Evolutionary conservation across 805 yeast species (phyloP), one percentile per base, ranked within the genome.

Genomic region (Candida cerambycidarum): DNA sequence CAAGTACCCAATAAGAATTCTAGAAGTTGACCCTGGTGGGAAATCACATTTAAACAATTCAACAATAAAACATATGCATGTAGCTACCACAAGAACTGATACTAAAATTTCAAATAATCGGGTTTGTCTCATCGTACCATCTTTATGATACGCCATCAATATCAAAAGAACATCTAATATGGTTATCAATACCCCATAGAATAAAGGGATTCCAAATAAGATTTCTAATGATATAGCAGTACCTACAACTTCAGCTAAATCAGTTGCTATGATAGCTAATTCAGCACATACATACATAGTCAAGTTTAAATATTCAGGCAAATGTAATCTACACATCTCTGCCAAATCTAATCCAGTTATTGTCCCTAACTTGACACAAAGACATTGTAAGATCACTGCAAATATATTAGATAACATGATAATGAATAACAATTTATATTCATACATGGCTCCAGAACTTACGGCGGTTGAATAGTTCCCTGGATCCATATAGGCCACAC

Each of bases 171-270:
- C 97, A 56, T 92, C 99, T 3, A 88, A 65, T 16, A 89, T 83
- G 0, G 98, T 92, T 39, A 92, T 62, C 3, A 89, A 65, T 12
- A 92, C 96, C 25, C 99, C 99, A 4, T 80, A 71, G 6, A 87
- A 73, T 14, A 93, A 67, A 0, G 98, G 98, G 6, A 93, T 69
- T 2, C 78, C 75, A 58, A 90, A 80, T 32, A 93, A 66, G 43
- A 92, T 88, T 53, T 93, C 89, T 44, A 92, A 73, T 0, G 98
- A 84, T 44, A 92, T 89, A 3, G 98, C 97, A 3, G 97, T 88
- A n/a, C 99, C 99, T 18, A 93, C 92, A 27, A 92, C 96, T 60
- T 92, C 98, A 1, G 99, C 97, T 50, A 93, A 76, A 65, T 92
- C 99, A 0, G 98, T 92, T 2, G 97, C 97, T 32, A 92, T 82